Base-by-base conservation (phyloP, 2,329 filamentous ascomycete species). In the Cyphellophora attinorum region DNA sequence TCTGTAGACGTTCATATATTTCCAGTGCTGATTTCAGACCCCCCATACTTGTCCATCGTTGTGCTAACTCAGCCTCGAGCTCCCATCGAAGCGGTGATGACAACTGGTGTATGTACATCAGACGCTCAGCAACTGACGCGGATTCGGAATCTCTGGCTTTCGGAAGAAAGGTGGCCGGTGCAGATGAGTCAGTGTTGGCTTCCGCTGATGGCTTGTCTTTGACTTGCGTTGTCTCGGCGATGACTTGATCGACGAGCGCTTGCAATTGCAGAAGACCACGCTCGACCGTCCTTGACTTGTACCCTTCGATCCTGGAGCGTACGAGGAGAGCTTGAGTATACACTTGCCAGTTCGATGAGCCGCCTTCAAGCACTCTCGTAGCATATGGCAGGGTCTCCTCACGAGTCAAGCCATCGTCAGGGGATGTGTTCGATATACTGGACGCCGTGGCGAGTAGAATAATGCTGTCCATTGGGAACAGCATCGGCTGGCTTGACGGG, bases 271-370 rank as follows among this genome's bases (percentile, higher is more conserved):
- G 64, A 1, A 98, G 76, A 29, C 85, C 85, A 40, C 91, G 72
- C 60, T 98, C 91, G 23, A 93, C 71, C 0, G 91, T 98, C 35
- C 89, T 72, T 34, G 88, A 85, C 34, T 77, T 75, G 59, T 93
- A 88, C 0, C 88, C 72, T 58, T 98, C 91, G 35, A 96, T 89
- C 11, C 91, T 73, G 40, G 85, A 93, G 29, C 91, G 74, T 2
- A 96, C 83, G 0, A 98, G 68, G 6, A 98, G 67, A 0, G 86
- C 91, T 54, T 96, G 88, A 0, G 91, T 95, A 55, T 96, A 96
- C 19, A 95, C 80, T 56, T 96, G 91, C 91, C 91, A 98, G 57
- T 96, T 98, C 1, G 85, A 89, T 29, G 82, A 82, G 47, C 89
- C 88, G 41, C 91, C 86, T 6, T 82, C 74, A 2, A 98, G 69